Percentiles rank a stretch among this genome's conserved stretches.
These are phyloP conservation scores for Pyropia yezoensis DNA, from an alignment of 23 red algal species.

Conservation along the genomic window DNA sequence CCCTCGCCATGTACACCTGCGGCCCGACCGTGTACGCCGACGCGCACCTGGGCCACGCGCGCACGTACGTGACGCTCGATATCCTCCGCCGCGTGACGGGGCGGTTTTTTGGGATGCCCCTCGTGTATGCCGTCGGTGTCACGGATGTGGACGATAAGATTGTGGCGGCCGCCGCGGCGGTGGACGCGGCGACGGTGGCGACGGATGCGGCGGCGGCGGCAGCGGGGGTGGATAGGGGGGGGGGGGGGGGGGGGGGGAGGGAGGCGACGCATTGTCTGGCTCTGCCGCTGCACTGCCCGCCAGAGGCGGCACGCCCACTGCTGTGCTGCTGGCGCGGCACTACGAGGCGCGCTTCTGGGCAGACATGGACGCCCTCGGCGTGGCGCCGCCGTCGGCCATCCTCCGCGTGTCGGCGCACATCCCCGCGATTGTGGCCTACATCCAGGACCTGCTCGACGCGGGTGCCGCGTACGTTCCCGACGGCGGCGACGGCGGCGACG, in stretches of 20 bases:
- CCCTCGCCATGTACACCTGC: conserved; percentile 52
- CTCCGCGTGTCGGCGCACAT: conserved; percentile 86
- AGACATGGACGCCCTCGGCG: conserved; percentile 63
- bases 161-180: conserved; percentile 32
- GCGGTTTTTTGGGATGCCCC: conserved; percentile 18
- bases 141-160: conserved; percentile 99
- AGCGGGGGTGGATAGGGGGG: too few relatives aligned
- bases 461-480: conserved; percentile 44
- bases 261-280: too few relatives aligned
- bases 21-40: conserved; percentile 93
- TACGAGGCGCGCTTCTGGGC: conserved; percentile 72
- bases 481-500: conserved; percentile 21
- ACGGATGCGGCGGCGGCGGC: too few relatives aligned
- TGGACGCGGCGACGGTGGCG: conserved; percentile 6
- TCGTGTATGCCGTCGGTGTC: conserved; percentile 54
- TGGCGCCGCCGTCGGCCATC: conserved; percentile 42
- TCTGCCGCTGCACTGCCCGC: too few relatives aligned
- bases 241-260: too few relatives aligned
- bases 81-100: conserved; percentile 63
- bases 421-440: conserved; percentile 39
- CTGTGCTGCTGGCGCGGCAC: conserved; percentile 23
- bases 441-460: conserved; percentile 17
- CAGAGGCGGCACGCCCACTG: neutral
- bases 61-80: conserved; percentile 85
- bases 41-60: conserved; percentile 88